Evolutionary conservation across 495 filamentous ascomycete species (phyloP).

Genomic region (Neurospora terricola): DNA sequence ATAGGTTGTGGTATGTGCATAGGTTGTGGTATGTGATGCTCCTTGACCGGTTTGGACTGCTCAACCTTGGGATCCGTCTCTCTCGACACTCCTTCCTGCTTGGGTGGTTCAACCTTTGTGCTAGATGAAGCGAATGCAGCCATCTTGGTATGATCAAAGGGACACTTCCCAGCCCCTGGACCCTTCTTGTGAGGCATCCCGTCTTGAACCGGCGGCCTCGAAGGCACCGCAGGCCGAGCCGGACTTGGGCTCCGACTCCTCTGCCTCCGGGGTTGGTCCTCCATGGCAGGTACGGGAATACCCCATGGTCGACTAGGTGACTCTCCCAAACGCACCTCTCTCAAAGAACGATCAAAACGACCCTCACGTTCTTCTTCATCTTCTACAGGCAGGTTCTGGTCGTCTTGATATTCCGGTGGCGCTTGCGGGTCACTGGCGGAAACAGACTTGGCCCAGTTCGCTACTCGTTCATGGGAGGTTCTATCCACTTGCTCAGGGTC

Average conservation of each 20-base stretch:
- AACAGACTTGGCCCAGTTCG: constrained; percentile 72
- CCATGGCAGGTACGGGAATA: constrained; percentile 56
- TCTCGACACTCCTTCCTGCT: constrained; percentile 4
- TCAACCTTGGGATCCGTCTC: constrained; percentile 8
- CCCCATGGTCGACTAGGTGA: constrained; percentile 88
- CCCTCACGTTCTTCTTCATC: constrained; percentile 41
- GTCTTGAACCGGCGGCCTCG: not conserved
- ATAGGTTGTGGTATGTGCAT: not conserved
- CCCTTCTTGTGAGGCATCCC: constrained; percentile 10
- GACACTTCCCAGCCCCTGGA: constrained; percentile 27
- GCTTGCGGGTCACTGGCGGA: constrained; percentile 35
- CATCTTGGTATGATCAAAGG: constrained; percentile 37
- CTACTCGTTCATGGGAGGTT: constrained; percentile 53
- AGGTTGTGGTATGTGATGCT: not conserved
- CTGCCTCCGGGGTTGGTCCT: not conserved
- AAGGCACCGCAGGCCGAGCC: not conserved
- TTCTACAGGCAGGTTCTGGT: constrained; percentile 2
- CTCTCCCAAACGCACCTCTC: constrained; percentile 78
- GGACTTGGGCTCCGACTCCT: not conserved
- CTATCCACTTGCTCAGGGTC: constrained; percentile 33
- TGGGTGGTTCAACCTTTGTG: constrained; percentile 14
- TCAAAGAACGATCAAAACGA: constrained; percentile 70
- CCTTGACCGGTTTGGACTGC: constrained; percentile 13
- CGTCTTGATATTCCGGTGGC: constrained; percentile 22
- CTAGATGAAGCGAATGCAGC: constrained; percentile 5